A percentile compares a stretch with the other conserved stretches of the same genome.
Evolutionary conservation across 2,329 filamentous ascomycete genomes (phyloP).

Genomic region (Colletotrichum sp.): DNA sequence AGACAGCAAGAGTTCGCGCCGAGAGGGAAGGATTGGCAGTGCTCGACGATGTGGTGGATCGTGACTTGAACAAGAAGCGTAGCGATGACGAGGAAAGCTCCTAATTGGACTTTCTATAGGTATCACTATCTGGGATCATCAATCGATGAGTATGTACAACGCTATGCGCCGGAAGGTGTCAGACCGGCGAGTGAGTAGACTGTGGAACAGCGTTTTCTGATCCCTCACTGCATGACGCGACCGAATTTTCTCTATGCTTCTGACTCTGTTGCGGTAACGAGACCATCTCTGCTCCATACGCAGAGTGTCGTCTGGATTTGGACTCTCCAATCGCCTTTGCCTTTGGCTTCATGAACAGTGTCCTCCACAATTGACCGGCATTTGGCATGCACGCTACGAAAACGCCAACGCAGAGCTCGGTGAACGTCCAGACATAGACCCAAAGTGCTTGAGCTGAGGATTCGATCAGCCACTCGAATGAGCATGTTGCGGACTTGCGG

Average conservation of each 20-base stretch:
- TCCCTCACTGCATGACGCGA: neutral
- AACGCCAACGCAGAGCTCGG: neutral
- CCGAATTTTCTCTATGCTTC: neutral
- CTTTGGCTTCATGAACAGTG: neutral
- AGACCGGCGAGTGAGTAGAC: neutral
- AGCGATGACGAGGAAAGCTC: neutral
- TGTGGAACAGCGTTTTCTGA: neutral
- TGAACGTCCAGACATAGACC: neutral
- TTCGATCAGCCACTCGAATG: neutral
- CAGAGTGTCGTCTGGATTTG: neutral
- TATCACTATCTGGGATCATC: neutral
- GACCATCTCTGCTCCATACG: neutral
- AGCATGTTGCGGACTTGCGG: neutral
- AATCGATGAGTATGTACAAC: neutral
- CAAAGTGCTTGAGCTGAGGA: neutral
- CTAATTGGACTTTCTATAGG: neutral
- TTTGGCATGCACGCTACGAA: neutral
- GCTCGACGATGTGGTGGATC: conserved; percentile 44
- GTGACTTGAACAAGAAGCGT: conserved; percentile 16
- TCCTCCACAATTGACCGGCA: neutral
- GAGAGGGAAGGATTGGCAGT: conserved; percentile 44
- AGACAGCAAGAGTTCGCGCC: conserved; percentile 44
- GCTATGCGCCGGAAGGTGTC: neutral
- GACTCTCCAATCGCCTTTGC: neutral
- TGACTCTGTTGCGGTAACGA: neutral